Percentiles rank a stretch among this genome's conserved stretches.
Conservation (phyloP, 495 filamentous ascomycete genomes). For the Aspergillus funiculosus region DNA sequence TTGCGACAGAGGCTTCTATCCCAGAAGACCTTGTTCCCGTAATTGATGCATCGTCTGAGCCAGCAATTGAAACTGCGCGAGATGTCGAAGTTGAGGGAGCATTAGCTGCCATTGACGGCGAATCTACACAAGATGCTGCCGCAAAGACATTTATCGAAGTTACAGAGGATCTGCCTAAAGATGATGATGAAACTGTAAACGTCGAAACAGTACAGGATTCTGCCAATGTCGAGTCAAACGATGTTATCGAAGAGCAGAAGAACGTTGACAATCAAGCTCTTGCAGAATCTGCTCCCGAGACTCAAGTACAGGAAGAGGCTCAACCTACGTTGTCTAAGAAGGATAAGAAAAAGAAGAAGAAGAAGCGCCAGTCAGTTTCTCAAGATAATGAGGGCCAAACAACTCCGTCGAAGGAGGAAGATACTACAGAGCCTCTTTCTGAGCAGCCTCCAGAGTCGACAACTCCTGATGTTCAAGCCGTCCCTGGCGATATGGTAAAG, state of each 20-base stretch:
- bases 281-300: neutral
- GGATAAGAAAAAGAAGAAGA: constrained; percentile 31
- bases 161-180: neutral
- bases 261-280: neutral
- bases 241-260: constrained; percentile 10
- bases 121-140: neutral
- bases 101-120: neutral
- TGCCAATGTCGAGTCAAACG: neutral
- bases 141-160: constrained; percentile 1
- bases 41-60: too few relatives aligned
- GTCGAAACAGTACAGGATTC: neutral
- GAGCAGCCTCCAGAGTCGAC: neutral
- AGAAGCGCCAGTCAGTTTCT: constrained; percentile 27
- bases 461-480: neutral
- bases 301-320: constrained; percentile 4
- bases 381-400: constrained; percentile 10
- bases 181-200: neutral
- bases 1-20: too few relatives aligned
- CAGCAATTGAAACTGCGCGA: neutral
- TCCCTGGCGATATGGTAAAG: neutral
- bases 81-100: neutral
- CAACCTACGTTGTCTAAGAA: constrained; percentile 18
- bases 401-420: constrained; percentile 13
- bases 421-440: neutral
- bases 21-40: too few relatives aligned